Base-by-base conservation (phyloP, 163 green algal genomes). In the Prototheca stagnorum region DNA sequence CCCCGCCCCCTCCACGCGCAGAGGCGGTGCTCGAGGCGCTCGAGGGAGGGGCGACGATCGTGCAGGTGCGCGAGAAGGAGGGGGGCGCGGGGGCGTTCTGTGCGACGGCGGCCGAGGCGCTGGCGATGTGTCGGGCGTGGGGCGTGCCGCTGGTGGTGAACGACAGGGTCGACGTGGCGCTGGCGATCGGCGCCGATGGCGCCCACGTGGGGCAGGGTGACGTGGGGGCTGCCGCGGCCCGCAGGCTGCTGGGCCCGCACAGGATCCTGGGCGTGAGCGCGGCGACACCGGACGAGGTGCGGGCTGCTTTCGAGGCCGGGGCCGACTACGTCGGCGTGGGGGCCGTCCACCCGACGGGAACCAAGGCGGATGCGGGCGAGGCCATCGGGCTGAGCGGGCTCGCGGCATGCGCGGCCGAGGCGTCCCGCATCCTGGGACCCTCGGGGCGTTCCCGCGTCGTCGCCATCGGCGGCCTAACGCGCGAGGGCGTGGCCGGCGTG, bases 41-140 rank as follows among this genome's bases (percentile, higher is more conserved):
- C 4, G 50, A 57, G 21, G 87, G 87, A 3, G 87, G 87, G 14
- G 75, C 76, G 3, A 93, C 82, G 7, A 74, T 93, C 6, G 50
- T 97, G 24, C 86, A 96, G 70, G 54, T 93, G 29, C 54, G 84
- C 22, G 77, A 92, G 57, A 95, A 95, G 71, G 47, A 80, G 24
- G 45, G 49, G 2, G 72, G 79, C 21, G 76, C 72, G 12, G 72
- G 71, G 1, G 54, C 59, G 19, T 93, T 91, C 41, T n/a, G 80
- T 21, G 11, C 25, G 27, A 34, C 68, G 47, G 73, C 70, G 4
- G 23, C 45, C 12, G 51, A 46, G 12, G 50, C 52, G 12, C n/a
- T 74, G 42, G 62, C 35, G 42, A 28, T 60, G 14, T 70, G 54
- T 35, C 56, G 64, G 0, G 37, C 56, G 23, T 49, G 49, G 4